Evolutionary conservation across 345 rosid genomes (phyloP), one percentile per base, ranked within the genome.

Genomic region (Aquilaria malaccensis): DNA sequence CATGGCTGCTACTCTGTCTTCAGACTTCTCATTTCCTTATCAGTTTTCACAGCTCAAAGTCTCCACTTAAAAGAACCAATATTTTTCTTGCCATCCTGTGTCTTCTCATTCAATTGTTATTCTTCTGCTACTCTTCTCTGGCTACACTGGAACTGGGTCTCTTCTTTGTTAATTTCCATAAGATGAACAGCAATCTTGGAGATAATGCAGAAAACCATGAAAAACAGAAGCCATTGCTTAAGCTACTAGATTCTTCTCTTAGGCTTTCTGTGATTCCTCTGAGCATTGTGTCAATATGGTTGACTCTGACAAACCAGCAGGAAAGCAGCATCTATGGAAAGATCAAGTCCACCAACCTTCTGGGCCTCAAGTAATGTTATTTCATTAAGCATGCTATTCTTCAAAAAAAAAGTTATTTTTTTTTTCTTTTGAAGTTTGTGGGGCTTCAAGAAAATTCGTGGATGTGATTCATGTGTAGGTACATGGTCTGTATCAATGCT

Each of bases 201-300:
- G 12, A 31, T 10, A 47, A 49, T 58, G 32, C 32, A 33, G 61
- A 15, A 62, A 52, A 48, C 32, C 70, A 65, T 67, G 67, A 30
- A 59, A 71, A 64, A 47, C 61, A 64, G 50, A 52, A 72, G 61
- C 80, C 83, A 55, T 52, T 70, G 65, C 82, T 89, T 13, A 81
- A 76, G 79, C 59, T 83, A 50, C 41, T 86, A 3, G 97, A 90
- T 70, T 77, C 63, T 58, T 81, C 80, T 64, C 89, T 90, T 6
- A 79, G 99, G 70, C 74, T 89, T 43, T 79, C 74, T 56, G 87
- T 81, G n/a, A 61, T 94, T 69, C 99, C 97, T 61, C 82, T 90
- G 0, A 81, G 89, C 72, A 76, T 72, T 69, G 88, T 81, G 61
- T 68, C 92, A 73, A 77, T 94, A 43, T 90, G 95, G 89, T 60